A percentile compares a stretch with the other conserved stretches of the same genome.
These are phyloP conservation scores for Penicillium herquei DNA, from an alignment of 495 filamentous ascomycete genomes.

Conservation along the genomic window DNA sequence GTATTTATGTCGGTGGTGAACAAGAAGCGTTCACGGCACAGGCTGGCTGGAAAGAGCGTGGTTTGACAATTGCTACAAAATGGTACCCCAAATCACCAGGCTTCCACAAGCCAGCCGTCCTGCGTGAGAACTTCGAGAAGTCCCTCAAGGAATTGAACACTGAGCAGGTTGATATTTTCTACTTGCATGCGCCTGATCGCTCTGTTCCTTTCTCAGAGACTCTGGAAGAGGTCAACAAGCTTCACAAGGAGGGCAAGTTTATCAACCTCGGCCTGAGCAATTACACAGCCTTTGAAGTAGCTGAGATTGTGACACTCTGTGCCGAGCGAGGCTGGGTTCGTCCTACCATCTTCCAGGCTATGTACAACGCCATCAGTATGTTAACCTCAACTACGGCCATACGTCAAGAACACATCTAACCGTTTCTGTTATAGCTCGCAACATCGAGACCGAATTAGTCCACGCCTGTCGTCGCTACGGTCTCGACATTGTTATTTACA, in stretches of 20 bases:
- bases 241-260: slow-evolving; percentile 89
- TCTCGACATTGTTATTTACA: slow-evolving; percentile 87
- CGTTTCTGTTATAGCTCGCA: slow-evolving; percentile 51
- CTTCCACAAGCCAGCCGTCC: slow-evolving; percentile 56
- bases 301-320: slow-evolving; percentile 82
- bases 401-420: not conserved
- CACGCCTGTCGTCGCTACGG: slow-evolving; percentile 80
- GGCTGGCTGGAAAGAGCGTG: slow-evolving; percentile 76
- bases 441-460: slow-evolving; percentile 77
- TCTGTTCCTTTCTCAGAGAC: slow-evolving; percentile 77
- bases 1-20: slow-evolving; percentile 66
- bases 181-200: slow-evolving; percentile 83
- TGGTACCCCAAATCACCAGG: slow-evolving; percentile 62
- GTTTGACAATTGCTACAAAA: slow-evolving; percentile 85
- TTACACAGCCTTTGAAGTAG: slow-evolving; percentile 87
- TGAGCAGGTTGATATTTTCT: slow-evolving; percentile 81
- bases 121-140: slow-evolving; percentile 60
- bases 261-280: slow-evolving; percentile 78
- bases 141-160: slow-evolving; percentile 72
- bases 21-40: slow-evolving; percentile 82
- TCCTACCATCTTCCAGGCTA: slow-evolving; percentile 62
- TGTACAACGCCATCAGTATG: slow-evolving; percentile 62
- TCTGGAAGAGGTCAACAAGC: slow-evolving; percentile 69
- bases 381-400: not conserved
- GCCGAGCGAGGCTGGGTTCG: slow-evolving; percentile 70